Base-by-base conservation (phyloP, 192 early-diverging fungal genomes). In the Allomyces arbusculus region DNA sequence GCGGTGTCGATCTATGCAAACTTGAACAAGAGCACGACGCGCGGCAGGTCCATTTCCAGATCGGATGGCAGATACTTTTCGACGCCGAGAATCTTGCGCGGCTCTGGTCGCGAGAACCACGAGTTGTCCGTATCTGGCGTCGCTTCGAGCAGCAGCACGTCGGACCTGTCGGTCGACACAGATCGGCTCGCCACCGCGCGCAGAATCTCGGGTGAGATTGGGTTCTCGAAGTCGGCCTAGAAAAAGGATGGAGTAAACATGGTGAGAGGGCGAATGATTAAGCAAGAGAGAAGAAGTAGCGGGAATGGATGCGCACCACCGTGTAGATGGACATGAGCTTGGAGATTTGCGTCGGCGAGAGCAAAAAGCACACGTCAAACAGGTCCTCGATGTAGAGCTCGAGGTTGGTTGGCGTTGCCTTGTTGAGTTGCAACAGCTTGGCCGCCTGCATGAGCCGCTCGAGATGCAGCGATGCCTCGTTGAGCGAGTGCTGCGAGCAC, bases 351-450 rank as follows among this genome's bases (percentile, higher is more conserved):
- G 90, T 87, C 3, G 91, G 87, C 69, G 93, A 94, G 67, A 99
- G 79, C 70, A 95, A 77, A 81, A 91, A 95, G 77, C 94, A 96
- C 24, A 99, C 94, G 79, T 96, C 95, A 67, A 97, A 97, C 70
- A 99, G 97, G 62, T 89, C 94, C 70, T 97, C 90, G 68, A 99
- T 94, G 69, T 99, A 62, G 1, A 40, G 64, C 55, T 50, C 23
- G 22, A 50, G 22, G 44, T 45, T 24, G 26, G 50, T 69, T 0
- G 79, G 79, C 19, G 81, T 76, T 28, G 84, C 89, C 80, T 94
- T 94, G 79, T 91, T 91, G 72, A 99, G 79, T 71, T 96, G 95
- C 67, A 99, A 70, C 24, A 99, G 78, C 79, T 99, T 97, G 64
- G 93, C 93, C 10, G 94, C 91, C 75, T 99, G 94, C 74, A 94